Conservation (phyloP, 441 rosid species). For the Arabidopsis hybrid region DNA sequence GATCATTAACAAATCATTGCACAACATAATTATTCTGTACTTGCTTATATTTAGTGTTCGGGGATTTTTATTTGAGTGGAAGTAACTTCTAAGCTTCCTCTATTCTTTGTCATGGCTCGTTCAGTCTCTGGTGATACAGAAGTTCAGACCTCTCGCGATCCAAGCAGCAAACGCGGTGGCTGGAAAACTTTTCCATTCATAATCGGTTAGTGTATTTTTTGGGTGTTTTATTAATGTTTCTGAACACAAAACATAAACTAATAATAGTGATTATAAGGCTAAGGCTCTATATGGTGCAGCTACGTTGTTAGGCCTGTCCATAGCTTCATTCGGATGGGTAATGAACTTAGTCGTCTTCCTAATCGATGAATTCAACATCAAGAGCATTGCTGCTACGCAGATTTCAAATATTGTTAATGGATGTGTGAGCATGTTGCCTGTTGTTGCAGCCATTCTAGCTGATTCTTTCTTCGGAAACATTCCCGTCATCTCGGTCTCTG, state of each 20-base stretch:
- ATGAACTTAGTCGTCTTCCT: slow-evolving; percentile 42
- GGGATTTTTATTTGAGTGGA: too few relatives aligned
- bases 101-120: slow-evolving; percentile 1
- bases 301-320: neutral
- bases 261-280: neutral
- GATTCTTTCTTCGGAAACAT: slow-evolving; percentile 19
- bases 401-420: slow-evolving; percentile 1
- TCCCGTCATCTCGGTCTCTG: slow-evolving; percentile 43
- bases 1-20: neutral
- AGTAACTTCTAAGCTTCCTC: neutral
- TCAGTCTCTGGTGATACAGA: slow-evolving; percentile 22
- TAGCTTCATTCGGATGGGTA: slow-evolving; percentile 35
- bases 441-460: neutral
- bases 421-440: neutral
- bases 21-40: neutral
- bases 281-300: neutral
- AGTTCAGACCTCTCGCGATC: slow-evolving; percentile 12
- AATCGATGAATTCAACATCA: neutral
- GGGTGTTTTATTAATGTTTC: neutral
- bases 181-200: slow-evolving; percentile 62
- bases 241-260: neutral
- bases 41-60: neutral
- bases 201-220: slow-evolving; percentile 30
- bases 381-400: neutral
- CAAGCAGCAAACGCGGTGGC: slow-evolving; percentile 35